Percentiles rank a stretch among this genome's conserved stretches.
These are phyloP conservation scores for Fraxinus albicans DNA, from an alignment of 305 asterid genomes.

Conservation along the genomic window DNA sequence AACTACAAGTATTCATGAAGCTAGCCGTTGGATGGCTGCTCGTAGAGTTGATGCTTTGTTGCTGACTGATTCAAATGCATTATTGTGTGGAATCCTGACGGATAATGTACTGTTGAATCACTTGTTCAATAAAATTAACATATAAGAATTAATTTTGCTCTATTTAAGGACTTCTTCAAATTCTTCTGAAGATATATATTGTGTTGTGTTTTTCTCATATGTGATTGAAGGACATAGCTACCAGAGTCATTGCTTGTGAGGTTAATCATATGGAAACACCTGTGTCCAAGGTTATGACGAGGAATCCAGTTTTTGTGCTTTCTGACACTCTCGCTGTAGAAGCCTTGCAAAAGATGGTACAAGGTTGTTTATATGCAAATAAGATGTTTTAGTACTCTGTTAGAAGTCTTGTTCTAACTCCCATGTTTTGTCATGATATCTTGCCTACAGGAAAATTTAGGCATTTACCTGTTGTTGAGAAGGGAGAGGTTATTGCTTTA, in stretches of 20 bases:
- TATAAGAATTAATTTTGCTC: neutral
- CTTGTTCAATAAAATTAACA: neutral
- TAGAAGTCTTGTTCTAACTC: slow-evolving; percentile 5
- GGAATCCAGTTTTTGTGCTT: slow-evolving; percentile 90
- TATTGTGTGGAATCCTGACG: slow-evolving; percentile 89
- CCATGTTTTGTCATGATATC: slow-evolving; percentile 5
- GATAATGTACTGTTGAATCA: slow-evolving; percentile 62
- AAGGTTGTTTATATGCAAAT: slow-evolving; percentile 47
- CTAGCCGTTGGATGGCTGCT: slow-evolving; percentile 88
- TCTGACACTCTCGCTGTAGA: slow-evolving; percentile 97
- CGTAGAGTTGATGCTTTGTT: slow-evolving; percentile 88
- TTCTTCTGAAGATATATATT: slow-evolving; percentile 8
- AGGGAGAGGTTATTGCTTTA: slow-evolving; percentile 91
- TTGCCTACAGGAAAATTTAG: slow-evolving; percentile 78
- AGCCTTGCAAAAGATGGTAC: slow-evolving; percentile 98
- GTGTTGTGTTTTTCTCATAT: slow-evolving; percentile 12
- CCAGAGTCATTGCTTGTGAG: slow-evolving; percentile 83
- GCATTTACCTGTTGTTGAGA: slow-evolving; percentile 90
- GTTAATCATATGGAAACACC: slow-evolving; percentile 77
- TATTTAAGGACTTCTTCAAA: slow-evolving; percentile 2
- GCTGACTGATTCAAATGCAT: slow-evolving; percentile 92
- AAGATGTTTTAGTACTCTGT: slow-evolving; percentile 2
- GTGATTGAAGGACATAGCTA: slow-evolving; percentile 69
- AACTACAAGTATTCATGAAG: slow-evolving; percentile 72
- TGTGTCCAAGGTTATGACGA: slow-evolving; percentile 90